Evolutionary conservation across 352 stramenopile genomes (phyloP).

Genomic region (Phytophthora melonis): DNA sequence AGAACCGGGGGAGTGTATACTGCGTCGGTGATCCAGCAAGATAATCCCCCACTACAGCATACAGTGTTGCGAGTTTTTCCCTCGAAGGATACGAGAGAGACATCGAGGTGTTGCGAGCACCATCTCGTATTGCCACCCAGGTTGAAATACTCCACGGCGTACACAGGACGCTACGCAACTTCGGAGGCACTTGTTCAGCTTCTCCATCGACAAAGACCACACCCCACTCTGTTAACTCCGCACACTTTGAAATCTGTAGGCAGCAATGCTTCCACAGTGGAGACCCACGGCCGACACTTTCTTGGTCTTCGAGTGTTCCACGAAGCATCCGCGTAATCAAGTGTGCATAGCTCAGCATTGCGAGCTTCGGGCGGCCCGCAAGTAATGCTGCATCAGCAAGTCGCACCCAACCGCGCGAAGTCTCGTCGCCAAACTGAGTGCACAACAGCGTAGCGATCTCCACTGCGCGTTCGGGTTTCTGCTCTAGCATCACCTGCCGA

Average conservation of each 20-base stretch:
- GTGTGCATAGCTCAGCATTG: slow-evolving; percentile 49
- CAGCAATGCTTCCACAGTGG: slow-evolving; percentile 36
- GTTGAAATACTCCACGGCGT: slow-evolving; percentile 37
- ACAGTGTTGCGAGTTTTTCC: slow-evolving; percentile 12
- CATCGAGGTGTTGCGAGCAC: slow-evolving; percentile 1
- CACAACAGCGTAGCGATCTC: slow-evolving; percentile 45
- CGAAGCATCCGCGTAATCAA: slow-evolving; percentile 14
- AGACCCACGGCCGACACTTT: background rate
- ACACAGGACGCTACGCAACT: slow-evolving; percentile 29
- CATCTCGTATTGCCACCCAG: slow-evolving; percentile 21
- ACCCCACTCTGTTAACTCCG: slow-evolving; percentile 43
- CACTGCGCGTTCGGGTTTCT: slow-evolving; percentile 29
- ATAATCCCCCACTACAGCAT: background rate
- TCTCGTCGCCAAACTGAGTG: slow-evolving; percentile 7
- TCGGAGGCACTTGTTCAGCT: slow-evolving; percentile 35
- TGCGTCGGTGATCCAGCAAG: slow-evolving; percentile 1
- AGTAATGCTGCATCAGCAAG: slow-evolving; percentile 45
- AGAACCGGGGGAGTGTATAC: slow-evolving; percentile 51
- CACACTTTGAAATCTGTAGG: slow-evolving; percentile 28
- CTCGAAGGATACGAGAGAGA: slow-evolving; percentile 22
- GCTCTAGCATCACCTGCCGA: slow-evolving; percentile 43
- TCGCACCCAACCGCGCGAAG: slow-evolving; percentile 41
- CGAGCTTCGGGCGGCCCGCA: slow-evolving; percentile 35
- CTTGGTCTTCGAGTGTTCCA: slow-evolving; percentile 3
- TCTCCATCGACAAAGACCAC: slow-evolving; percentile 40